A percentile compares a stretch with the other conserved stretches of the same genome.
phyloP scores from a whole-genome alignment of 441 rosid species.

The Pelargonium australe region DNA sequence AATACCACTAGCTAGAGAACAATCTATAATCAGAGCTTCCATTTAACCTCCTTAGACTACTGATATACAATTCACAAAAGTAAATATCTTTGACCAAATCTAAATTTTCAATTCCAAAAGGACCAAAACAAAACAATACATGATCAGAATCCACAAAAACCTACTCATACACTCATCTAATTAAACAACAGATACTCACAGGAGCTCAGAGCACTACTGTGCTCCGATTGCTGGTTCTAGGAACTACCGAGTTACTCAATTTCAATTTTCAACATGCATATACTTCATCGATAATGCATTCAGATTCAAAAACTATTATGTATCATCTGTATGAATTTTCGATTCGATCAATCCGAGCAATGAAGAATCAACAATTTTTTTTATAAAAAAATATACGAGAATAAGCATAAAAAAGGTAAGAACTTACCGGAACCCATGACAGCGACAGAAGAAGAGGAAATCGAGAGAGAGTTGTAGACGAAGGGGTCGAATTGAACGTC shows the following conservation, averaged over 20 bases:
- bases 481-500: neutral
- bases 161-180: no score
- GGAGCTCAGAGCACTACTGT: neutral
- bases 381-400: no score
- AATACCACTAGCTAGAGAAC: neutral
- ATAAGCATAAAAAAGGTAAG: neutral
- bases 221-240: neutral
- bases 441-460: neutral
- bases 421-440: constrained; percentile 6
- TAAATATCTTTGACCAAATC: neutral
- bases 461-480: neutral
- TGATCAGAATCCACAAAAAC: no score
- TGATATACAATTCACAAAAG: neutral
- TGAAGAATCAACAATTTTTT: no score
- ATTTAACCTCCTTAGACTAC: neutral
- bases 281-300: neutral
- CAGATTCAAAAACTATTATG: neutral
- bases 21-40: neutral
- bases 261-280: neutral
- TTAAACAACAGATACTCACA: no score
- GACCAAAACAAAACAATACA: neutral
- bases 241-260: neutral
- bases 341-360: no score
- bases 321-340: neutral
- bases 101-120: neutral